Percentiles rank a stretch among this genome's conserved stretches.
Evolutionary conservation across 495 filamentous ascomycete genomes (phyloP).

Genomic region (Aspergillus indologenus): DNA sequence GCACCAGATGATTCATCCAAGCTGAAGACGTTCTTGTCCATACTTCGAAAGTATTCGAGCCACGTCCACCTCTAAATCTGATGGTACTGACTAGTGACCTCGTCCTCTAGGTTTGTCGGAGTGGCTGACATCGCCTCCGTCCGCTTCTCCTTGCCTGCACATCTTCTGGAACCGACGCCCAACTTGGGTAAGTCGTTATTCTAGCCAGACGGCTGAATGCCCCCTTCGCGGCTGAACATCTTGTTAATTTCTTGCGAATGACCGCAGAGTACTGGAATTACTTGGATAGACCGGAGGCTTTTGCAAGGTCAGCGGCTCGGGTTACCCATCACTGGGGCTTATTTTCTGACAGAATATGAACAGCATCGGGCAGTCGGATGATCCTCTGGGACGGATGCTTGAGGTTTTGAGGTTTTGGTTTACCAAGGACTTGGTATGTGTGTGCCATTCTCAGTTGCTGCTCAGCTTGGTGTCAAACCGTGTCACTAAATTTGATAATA

Average conservation of each 20-base stretch:
- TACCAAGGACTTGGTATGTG: constrained; percentile 81
- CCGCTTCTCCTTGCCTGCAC: constrained; percentile 91
- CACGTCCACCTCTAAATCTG: background rate
- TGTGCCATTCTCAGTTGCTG: constrained; percentile 15
- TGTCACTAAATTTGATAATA: constrained; percentile 30
- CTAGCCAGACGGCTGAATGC: background rate
- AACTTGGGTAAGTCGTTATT: constrained; percentile 64
- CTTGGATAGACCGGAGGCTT: constrained; percentile 90
- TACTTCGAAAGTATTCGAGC: constrained; percentile 68
- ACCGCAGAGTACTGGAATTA: constrained; percentile 97
- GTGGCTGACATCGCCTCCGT: constrained; percentile 93
- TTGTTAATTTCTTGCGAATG: constrained; percentile 17
- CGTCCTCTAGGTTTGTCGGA: constrained; percentile 73
- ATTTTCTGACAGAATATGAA: constrained; percentile 37
- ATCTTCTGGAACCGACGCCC: constrained; percentile 90
- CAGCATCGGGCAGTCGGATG: constrained; percentile 92
- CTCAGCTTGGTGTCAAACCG: background rate
- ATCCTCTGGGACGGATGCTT: constrained; percentile 86
- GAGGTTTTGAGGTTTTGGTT: constrained; percentile 96
- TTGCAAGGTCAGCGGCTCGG: constrained; percentile 61
- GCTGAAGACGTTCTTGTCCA: constrained; percentile 76
- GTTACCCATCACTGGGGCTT: constrained; percentile 18
- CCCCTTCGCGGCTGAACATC: background rate
- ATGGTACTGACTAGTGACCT: constrained; percentile 21
- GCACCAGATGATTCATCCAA: constrained; percentile 76